Evolutionary conservation across 805 yeast species (phyloP), one percentile per base, ranked within the genome.

Genomic region (Metahyphopichia silvanorum): DNA sequence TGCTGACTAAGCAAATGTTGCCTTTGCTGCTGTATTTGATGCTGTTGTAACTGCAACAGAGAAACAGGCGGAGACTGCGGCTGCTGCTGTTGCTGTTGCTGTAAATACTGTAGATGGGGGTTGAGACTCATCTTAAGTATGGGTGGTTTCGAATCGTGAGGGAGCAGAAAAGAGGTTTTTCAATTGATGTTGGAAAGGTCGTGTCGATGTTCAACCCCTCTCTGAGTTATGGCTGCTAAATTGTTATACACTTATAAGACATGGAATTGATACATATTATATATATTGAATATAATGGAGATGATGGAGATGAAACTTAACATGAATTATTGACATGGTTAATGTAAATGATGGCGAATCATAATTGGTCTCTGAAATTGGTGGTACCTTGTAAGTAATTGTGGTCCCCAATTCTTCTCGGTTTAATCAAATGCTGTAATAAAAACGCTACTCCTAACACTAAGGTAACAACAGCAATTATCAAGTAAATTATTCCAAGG

Each of bases 381-480:
- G 53, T 37, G 3, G 33, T 29, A 20, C 49, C 51, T 37, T 63
- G 69, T 27, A 66, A 51, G 38, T 55, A 86, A 18, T 82, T 69
- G 51, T 86, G 95, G 49, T 85, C 95, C 5, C 95, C 95, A 25
- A 86, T 63, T 35, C 84, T 74, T 42, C 95, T 70, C n/a, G 96
- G 96, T 51, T 79, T 82, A 42, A 91, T 68, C 29, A 91, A 63
- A 44, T 88, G 89, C 57, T 89, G 88, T 33, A 85, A 55, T 47
- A 91, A 65, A 63, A 93, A 93, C 7, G 78, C 71, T 2, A 85
- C 56, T 26, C 86, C 94, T 47, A 86, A 79, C 6, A 82, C 57
- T 22, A 85, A 68, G 17, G 87, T 72, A 5, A 91, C 51, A 0
- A 83, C 86, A 1, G 96, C 96, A 8, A 87, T 91, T 4, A 87